Conservation (phyloP, 495 filamentous ascomycete species). For the Talaromyces nanjingensis region DNA sequence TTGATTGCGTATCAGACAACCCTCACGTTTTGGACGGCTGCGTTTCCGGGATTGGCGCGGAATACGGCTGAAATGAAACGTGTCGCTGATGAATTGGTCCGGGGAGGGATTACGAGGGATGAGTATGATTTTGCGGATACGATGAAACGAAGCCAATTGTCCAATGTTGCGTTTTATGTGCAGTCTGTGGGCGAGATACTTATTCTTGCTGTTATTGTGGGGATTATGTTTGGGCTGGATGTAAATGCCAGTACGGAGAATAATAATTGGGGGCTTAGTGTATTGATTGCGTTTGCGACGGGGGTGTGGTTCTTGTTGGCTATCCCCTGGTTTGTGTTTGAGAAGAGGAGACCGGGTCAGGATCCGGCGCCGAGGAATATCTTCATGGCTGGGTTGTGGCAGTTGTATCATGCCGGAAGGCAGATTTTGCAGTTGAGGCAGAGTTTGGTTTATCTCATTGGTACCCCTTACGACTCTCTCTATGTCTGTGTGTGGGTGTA, state of each 20-base stretch:
- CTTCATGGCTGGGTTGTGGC: conserved; percentile 50
- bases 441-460: conserved; percentile 55
- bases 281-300: conserved; percentile 56
- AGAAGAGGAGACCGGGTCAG: conserved; percentile 46
- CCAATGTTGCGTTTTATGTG: conserved; percentile 56
- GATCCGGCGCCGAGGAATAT: conserved; percentile 37
- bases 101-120: conserved; percentile 45
- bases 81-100: conserved; percentile 44
- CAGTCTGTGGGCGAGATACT: conserved; percentile 54
- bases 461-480: conserved; percentile 17
- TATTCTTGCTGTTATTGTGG: conserved; percentile 55
- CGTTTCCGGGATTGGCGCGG: conserved; percentile 40
- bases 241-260: conserved; percentile 50
- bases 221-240: conserved; percentile 53
- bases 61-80: conserved; percentile 43
- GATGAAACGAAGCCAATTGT: conserved; percentile 52
- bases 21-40: conserved; percentile 42
- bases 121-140: conserved; percentile 57
- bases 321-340: conserved; percentile 47
- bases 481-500: not conserved
- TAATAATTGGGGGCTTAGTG: conserved; percentile 60
- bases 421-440: conserved; percentile 60
- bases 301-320: conserved; percentile 48
- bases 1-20: conserved; percentile 43
- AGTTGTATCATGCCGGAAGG: conserved; percentile 47